Base-by-base conservation (phyloP, 768 basidiomycete species). In the Rhizopogon vinicolor region DNA sequence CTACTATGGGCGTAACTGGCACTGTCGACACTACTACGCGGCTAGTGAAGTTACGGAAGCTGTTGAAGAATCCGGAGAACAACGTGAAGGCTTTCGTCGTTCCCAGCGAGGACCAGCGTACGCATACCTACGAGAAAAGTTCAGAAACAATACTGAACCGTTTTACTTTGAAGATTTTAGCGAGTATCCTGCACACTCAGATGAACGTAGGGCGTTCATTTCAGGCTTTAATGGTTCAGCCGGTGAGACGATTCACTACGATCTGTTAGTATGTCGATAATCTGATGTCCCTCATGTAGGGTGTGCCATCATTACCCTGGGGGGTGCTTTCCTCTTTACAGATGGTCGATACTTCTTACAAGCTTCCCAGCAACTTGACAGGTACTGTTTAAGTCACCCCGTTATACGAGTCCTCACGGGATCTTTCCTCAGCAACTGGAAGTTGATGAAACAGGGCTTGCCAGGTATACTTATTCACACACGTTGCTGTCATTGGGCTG, bases 331-430 rank as follows among this genome's bases (percentile, higher is more conserved):
- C 58, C 77, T 97, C 48, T 98, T 96, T 73, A 98, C 96, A 2
- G 96, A 99, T 74, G 97, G 96, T 3, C 75, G 96, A 44, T 99
- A 99, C 66, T 97, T 90, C 65, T 74, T 98, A 33, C 96, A 99
- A 72, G 97, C 97, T 0, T 83, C 80, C 57, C 82, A 93, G 59
- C 92, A 99, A 71, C 74, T 99, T 60, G 93, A 95, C 68, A 58
- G 79, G 92, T 91, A 61, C 68, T 84, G 62, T 42, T 14, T 28
- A 19, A 16, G 18, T 25, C 2, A 42, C 43, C 4, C 31, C 12
- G 22, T 44, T 12, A 8, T 19, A 5, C 31, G 16, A 6, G 48
- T n/a, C 29, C 35, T 49, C 14, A 37, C 19, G 12, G 9, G 14
- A 49, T 2, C 7, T 35, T 7, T 50, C 45, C 44, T 62, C 62